Evolutionary conservation across 1,284 basidiomycete genomes (phyloP).

Genomic region (Psilocybe mexicana): DNA sequence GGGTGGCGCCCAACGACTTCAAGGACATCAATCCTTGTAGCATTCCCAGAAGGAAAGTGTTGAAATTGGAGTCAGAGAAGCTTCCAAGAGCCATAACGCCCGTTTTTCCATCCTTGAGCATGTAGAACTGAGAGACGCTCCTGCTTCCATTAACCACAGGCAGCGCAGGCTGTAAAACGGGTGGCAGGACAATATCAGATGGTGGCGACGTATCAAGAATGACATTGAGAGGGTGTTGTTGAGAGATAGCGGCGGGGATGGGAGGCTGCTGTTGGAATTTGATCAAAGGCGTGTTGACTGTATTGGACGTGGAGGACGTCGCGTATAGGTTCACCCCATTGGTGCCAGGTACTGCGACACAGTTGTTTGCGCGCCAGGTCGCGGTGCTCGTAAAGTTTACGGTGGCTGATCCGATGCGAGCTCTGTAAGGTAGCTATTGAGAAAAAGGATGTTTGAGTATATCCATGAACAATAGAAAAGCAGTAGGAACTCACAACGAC

Average conservation of each 20-base stretch:
- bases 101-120: constrained; percentile 54
- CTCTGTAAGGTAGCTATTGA: constrained; percentile 56
- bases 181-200: constrained; percentile 52
- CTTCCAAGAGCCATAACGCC: constrained; percentile 62
- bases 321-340: constrained; percentile 51
- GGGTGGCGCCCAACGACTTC: constrained; percentile 49
- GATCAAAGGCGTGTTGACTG: constrained; percentile 27
- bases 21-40: constrained; percentile 50
- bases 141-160: constrained; percentile 45
- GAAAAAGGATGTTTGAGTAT: not conserved
- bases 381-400: constrained; percentile 49
- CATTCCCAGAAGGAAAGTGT: constrained; percentile 43
- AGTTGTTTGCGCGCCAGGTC: constrained; percentile 55
- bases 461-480: not conserved
- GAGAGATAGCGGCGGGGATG: constrained; percentile 33
- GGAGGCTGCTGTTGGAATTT: constrained; percentile 50
- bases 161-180: constrained; percentile 41
- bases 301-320: constrained; percentile 16
- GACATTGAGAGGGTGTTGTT: constrained; percentile 48
- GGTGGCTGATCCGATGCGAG: constrained; percentile 45
- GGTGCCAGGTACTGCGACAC: constrained; percentile 47
- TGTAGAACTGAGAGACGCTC: constrained; percentile 55
- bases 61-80: constrained; percentile 49
- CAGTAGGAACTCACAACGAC: constrained; percentile 38
- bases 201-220: constrained; percentile 49